Evolutionary conservation across 306 rosid species (phyloP).

Genomic region (Lupinus albus): DNA sequence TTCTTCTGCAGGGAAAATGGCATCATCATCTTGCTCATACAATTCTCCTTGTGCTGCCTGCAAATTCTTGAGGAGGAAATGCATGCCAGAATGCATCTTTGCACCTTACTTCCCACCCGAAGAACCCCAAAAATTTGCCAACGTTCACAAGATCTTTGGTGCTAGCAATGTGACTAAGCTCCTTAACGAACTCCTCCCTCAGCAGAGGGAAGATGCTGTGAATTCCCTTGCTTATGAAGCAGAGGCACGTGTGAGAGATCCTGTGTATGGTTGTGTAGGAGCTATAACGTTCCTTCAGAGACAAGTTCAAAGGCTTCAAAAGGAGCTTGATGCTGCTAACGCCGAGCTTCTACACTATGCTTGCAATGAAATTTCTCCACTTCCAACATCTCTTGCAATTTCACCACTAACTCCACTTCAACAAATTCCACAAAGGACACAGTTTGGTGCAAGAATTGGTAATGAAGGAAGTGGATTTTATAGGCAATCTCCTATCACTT

Average conservation of each 20-base stretch:
- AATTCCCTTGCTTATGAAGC: slow-evolving; percentile 94
- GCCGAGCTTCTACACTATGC: slow-evolving; percentile 79
- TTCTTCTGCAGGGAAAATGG: slow-evolving; percentile 45
- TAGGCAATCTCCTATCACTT: slow-evolving; percentile 45
- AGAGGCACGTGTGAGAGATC: slow-evolving; percentile 88
- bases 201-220: slow-evolving; percentile 93
- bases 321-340: slow-evolving; percentile 84
- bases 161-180: slow-evolving; percentile 97
- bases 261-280: slow-evolving; percentile 89
- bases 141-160: slow-evolving; percentile 95
- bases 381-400: slow-evolving; percentile 23
- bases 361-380: slow-evolving; percentile 51
- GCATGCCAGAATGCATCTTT: slow-evolving; percentile 89
- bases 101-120: slow-evolving; percentile 98
- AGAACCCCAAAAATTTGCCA: slow-evolving; percentile 90
- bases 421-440: slow-evolving; percentile 30
- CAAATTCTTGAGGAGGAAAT: slow-evolving; percentile 88
- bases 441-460: slow-evolving; percentile 39
- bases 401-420: slow-evolving; percentile 32
- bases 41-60: slow-evolving; percentile 96
- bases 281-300: slow-evolving; percentile 89
- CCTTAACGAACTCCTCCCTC: slow-evolving; percentile 86
- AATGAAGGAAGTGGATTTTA: slow-evolving; percentile 50
- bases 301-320: slow-evolving; percentile 87
- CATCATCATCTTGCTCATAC: slow-evolving; percentile 71